Conservation (phyloP, 2,329 filamentous ascomycete species). For the Exophiala oligosperma region DNA sequence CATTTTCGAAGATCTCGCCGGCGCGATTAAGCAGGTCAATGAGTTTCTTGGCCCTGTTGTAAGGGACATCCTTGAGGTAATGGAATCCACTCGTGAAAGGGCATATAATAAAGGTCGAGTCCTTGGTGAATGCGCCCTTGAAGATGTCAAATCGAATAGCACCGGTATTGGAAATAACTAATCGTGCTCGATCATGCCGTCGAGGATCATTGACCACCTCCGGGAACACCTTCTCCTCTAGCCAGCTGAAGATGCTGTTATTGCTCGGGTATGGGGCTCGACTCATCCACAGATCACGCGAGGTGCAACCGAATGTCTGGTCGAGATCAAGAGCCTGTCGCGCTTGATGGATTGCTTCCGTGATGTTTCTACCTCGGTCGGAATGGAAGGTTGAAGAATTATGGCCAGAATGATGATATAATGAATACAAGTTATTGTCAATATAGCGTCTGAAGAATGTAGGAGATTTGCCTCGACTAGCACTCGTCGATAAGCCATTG, state of each 20-base stretch:
- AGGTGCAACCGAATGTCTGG: constrained; percentile 77
- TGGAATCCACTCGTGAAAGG: constrained; percentile 81
- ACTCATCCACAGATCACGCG: constrained; percentile 77
- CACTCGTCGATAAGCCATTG: constrained; percentile 57
- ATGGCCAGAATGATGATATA: constrained; percentile 76
- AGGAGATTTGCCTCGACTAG: constrained; percentile 39
- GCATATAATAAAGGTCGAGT: constrained; percentile 81
- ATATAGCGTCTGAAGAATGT: constrained; percentile 81
- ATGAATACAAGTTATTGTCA: constrained; percentile 86
- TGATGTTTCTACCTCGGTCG: constrained; percentile 70
- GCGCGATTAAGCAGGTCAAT: constrained; percentile 59
- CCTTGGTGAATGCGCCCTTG: constrained; percentile 83
- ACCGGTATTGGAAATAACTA: constrained; percentile 85
- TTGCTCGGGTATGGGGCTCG: constrained; percentile 71
- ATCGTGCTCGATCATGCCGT: constrained; percentile 60
- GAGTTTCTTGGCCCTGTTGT: constrained; percentile 69
- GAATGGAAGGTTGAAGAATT: constrained; percentile 75
- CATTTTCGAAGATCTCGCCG: constrained; percentile 48
- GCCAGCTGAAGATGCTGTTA: constrained; percentile 77
- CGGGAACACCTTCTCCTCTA: constrained; percentile 74
- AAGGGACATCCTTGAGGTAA: constrained; percentile 79
- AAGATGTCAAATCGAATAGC: constrained; percentile 95
- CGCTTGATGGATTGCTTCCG: constrained; percentile 66
- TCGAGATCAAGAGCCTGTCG: constrained; percentile 72
- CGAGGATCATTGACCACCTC: constrained; percentile 60